Evolutionary conservation across 2,329 filamentous ascomycete genomes (phyloP), one percentile per base, ranked within the genome.

Genomic region (Talaromyces amestolkiae): DNA sequence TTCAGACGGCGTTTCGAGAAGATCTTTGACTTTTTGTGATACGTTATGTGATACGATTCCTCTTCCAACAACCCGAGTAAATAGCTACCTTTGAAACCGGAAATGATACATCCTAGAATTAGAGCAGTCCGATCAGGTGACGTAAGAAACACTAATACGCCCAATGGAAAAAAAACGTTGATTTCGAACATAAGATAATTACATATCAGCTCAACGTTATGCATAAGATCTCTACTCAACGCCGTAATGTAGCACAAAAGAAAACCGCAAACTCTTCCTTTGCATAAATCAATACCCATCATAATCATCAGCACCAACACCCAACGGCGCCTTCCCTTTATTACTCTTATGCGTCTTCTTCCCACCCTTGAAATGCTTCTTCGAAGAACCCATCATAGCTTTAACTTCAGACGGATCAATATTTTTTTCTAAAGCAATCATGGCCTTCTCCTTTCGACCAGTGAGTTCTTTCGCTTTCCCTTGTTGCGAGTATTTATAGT

Each of bases 401-500:
- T 33, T 58, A 7, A 64, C 65, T 19, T 97, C 94, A 66, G 89
- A 89, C 0, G 91, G 89, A 73, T 97, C 93, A 41, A 98, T 77
- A 15, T 92, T 91, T 66, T 89, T 91, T 80, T 97, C 92, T 68
- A 97, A 75, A 11, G 94, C 94, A 60, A 91, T 82, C 82, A 97
- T 87, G 45, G 89, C 84, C 73, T 72, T 88, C 60, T 92, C 86
- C 78, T 99, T 99, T 67, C 95, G 85, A 0, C 93, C 93, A 19
- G 87, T 92, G 56, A 97, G 79, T 80, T 92, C 96, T 17, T 83
- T 83, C 79, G 91, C 96, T 33, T 84, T 78, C 4, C 92, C 93
- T 74, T 96, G 92, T 78, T 95, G 86, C 3, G 88, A 89, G 79
- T 97, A 96, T 80, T 95, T 91, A 80, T 95, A 87, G 78, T 89